Evolutionary conservation across 768 basidiomycete genomes (phyloP).

Genomic region (Lactarius pseudohatsudake): DNA sequence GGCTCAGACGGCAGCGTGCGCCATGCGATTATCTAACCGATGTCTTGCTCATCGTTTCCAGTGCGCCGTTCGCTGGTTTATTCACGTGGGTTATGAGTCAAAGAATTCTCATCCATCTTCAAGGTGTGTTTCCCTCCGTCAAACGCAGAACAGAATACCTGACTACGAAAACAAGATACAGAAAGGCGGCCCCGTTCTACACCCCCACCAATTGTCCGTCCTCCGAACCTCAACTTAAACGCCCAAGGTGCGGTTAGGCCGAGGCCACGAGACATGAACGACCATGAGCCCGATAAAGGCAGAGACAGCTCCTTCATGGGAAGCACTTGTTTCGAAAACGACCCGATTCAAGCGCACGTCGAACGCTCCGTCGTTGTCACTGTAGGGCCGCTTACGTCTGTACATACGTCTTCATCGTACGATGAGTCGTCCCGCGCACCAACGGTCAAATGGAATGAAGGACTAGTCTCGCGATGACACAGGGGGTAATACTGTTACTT

Average conservation of each 20-base stretch:
- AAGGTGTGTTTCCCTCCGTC: constrained; percentile 29
- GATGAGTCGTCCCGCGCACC: neutral
- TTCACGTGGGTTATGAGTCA: constrained; percentile 40
- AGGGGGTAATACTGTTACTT: too few relatives aligned
- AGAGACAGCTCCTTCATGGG: neutral
- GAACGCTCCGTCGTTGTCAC: neutral
- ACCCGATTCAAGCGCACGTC: neutral
- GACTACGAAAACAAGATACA: constrained; percentile 25
- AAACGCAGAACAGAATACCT: too few relatives aligned
- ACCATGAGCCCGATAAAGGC: neutral
- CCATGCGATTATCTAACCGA: neutral
- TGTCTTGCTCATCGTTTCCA: constrained; percentile 3
- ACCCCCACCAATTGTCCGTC: neutral
- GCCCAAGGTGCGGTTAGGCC: neutral
- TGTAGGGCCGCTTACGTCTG: neutral
- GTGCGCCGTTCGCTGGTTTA: constrained; percentile 31
- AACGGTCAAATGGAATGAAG: neutral
- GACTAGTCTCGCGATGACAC: neutral
- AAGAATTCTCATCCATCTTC: constrained; percentile 38
- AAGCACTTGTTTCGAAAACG: neutral
- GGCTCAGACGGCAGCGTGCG: constrained; percentile 17
- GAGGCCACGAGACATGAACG: neutral
- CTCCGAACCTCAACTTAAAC: neutral
- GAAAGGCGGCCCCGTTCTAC: constrained; percentile 14
- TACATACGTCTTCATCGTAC: neutral